phyloP scores from a whole-genome alignment of 2,329 filamentous ascomycete species.

The Raffaelea arxii region DNA sequence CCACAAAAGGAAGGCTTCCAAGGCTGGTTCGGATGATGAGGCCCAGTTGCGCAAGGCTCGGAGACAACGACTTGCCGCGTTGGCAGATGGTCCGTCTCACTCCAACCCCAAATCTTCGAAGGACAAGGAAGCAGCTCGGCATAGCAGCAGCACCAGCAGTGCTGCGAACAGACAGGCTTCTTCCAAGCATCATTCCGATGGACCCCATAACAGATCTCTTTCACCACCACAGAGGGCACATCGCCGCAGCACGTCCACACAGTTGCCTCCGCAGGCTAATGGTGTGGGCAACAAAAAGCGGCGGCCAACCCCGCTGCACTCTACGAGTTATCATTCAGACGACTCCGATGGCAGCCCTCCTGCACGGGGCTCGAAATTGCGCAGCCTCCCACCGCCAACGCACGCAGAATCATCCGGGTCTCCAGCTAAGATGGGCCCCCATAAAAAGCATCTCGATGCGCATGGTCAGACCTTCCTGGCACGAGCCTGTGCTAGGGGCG shows the following conservation, averaged over 20 bases:
- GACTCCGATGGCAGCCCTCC: slow-evolving; percentile 54
- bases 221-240: slow-evolving; percentile 52
- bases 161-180: slow-evolving; percentile 20
- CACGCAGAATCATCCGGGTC: slow-evolving; percentile 53
- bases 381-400: slow-evolving; percentile 44
- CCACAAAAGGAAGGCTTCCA: slow-evolving; percentile 44
- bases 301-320: slow-evolving; percentile 50
- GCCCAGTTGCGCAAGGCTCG: slow-evolving; percentile 42
- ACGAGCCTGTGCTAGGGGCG: slow-evolving; percentile 79
- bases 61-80: slow-evolving; percentile 38
- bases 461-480: slow-evolving; percentile 86
- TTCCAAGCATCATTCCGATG: slow-evolving; percentile 22
- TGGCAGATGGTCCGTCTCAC: slow-evolving; percentile 19
- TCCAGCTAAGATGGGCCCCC: slow-evolving; percentile 56
- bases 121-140: slow-evolving; percentile 11
- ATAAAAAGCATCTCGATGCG: slow-evolving; percentile 83
- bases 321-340: slow-evolving; percentile 58
- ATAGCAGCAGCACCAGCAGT: slow-evolving; percentile 11
- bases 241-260: slow-evolving; percentile 55
- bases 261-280: slow-evolving; percentile 46
- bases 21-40: slow-evolving; percentile 49
- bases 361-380: slow-evolving; percentile 47
- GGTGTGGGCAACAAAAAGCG: slow-evolving; percentile 51
- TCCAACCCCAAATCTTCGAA: not conserved
- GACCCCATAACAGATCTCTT: slow-evolving; percentile 36